These are phyloP conservation scores for Geoglossum cookeanum DNA, from an alignment of 2,329 filamentous ascomycete genomes.

Conservation along the genomic window DNA sequence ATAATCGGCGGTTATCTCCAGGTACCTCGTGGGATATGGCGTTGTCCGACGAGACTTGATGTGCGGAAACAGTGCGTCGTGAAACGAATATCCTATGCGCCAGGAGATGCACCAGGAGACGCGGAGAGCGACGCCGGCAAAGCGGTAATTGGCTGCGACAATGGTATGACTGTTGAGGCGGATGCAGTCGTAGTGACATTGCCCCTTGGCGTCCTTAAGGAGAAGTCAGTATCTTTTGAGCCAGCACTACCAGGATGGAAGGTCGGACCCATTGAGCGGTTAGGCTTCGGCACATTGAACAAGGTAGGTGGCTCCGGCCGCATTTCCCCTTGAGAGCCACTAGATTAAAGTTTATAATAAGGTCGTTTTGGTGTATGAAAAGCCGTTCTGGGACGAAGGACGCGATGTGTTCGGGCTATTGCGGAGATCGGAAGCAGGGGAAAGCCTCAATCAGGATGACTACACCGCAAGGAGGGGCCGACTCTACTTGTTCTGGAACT, in stretches of 20 bases:
- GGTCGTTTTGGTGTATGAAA: constrained; percentile 70
- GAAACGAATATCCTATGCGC: constrained; percentile 47
- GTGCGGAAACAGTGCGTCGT: constrained; percentile 58
- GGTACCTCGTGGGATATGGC: constrained; percentile 69
- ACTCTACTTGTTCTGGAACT: constrained; percentile 97
- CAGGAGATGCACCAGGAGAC: constrained; percentile 16
- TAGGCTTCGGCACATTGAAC: constrained; percentile 88
- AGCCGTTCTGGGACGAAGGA: constrained; percentile 76
- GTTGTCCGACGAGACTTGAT: constrained; percentile 56
- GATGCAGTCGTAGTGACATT: constrained; percentile 83
- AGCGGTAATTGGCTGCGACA: constrained; percentile 51
- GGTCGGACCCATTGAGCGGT: constrained; percentile 52
- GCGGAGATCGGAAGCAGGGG: constrained; percentile 47
- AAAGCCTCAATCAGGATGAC: constrained; percentile 59
- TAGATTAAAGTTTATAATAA: constrained; percentile 13
- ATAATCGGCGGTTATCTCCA: constrained; percentile 87
- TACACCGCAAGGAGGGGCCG: constrained; percentile 67
- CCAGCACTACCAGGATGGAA: constrained; percentile 84
- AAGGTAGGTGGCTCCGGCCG: constrained; percentile 33
- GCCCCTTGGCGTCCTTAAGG: constrained; percentile 78
- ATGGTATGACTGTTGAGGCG: constrained; percentile 60
- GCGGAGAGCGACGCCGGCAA: constrained; percentile 20
- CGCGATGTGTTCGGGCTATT: constrained; percentile 90
- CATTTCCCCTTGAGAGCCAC: neutral
- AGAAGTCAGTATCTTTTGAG: constrained; percentile 65